Base-by-base conservation (phyloP, 2,329 filamentous ascomycete species). In the Chaetomiaceae sp. region DNA sequence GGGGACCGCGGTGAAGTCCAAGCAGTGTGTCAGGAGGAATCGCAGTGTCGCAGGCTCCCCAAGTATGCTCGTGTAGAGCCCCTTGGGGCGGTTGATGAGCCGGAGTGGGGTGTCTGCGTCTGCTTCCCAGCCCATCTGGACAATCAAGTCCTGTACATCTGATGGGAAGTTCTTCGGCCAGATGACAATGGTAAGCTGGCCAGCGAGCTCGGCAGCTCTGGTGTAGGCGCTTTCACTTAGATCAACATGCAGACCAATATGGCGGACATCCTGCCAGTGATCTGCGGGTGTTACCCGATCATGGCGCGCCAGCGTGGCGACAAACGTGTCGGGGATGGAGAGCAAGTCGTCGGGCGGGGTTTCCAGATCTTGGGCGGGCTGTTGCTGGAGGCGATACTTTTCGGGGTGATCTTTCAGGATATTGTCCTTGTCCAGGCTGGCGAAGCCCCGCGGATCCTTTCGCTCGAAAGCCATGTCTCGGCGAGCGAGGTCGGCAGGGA, bases 251-350 rank as follows among this genome's bases (percentile, higher is more conserved):
- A 97, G 75, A 1, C 75, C 78, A n/a, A 96, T 71, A 48, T 88
- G 81, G 0, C 94, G 87, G 40, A 97, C 92, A 72, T 99, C 94
- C 73, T 99, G 94, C 85, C 90, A 96, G 71, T 99, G 94, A 1
- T 75, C 74, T 1, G 68, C 45, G 0, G 91, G 84, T 0, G 94
- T 99, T 6, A 95, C 69, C 15, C 91, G 82, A 17, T 75, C 69
- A 65, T 95, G 96, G n/a, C 71, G 67, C 0, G 75, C 64, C 0
- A 99, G 66, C 0, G 69, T 78, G 8, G 85, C 87, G 0, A 68
- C 69, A 58, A 82, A 73, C 2, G 79, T 74, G 38, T 74, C 71
- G 0, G 81, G 79, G 12, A 90, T 76, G 0, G 84, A 78, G 2
- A 89, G 74, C 4, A 77, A 12, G 43, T 61, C 60, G 34, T 40